Evolutionary conservation across 2,329 filamentous ascomycete genomes (phyloP), one percentile per base, ranked within the genome.

Genomic region (Penicillium hordei): DNA sequence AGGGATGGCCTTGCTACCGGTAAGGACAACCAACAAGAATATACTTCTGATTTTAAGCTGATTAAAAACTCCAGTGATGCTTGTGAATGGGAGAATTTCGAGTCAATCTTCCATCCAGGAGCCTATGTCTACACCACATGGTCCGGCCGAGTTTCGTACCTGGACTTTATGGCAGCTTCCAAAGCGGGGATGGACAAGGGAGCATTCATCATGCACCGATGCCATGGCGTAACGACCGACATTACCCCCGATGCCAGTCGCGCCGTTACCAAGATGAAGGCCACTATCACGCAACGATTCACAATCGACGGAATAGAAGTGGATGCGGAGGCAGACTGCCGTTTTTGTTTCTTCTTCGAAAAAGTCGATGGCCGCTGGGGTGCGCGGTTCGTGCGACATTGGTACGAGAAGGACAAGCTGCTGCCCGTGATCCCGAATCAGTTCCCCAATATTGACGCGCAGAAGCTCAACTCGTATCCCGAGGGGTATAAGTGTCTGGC

Each of bases 191-290:
- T 83, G 69, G 72, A 77, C 25, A 72, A 73, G 10, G 81, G 82
- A 19, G 81, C 78, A 50, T 83, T 83, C 71, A 84, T 84, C 70
- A 82, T 83, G 80, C 82, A 85, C 67, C 81, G 82, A 57, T 71
- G 72, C 57, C 76, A 80, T 43, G 79, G 79, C 8, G 63, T 68
- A 1, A 78, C 72, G 1, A 79, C 72, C 0, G 78, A 81, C 50
- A 77, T 81, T 59, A 75, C 73, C 6, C 53, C 66, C 0, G 70
- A 74, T n/a, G 76, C 59, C 1, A 70, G 57, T 0, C 73, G 77
- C 0, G 79, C 78, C 0, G 76, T 81, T 0, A 80, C 77, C 9
- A 82, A 82, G 66, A 76, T 82, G 74, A 82, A 82, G 60, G 79
- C 79, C 0, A 81, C 76, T 3, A 81, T 81, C 56, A 81, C 80